Base-by-base conservation (phyloP, 106 monocot genomes). In the Dendrobium huoshanense region DNA sequence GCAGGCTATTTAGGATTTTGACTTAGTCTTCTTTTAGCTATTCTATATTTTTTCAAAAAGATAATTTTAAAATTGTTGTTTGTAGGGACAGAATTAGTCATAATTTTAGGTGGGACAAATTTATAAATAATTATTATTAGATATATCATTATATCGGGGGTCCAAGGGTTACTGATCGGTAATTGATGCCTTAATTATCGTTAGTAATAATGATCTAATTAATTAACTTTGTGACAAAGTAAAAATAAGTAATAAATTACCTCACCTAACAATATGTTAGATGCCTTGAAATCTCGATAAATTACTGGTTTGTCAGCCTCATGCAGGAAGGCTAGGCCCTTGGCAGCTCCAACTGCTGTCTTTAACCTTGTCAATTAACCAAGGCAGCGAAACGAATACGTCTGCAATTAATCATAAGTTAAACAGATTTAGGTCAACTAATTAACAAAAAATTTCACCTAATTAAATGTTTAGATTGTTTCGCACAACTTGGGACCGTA, bases 291-390 rank as follows among this genome's bases (percentile, higher is more conserved):
- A 27, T 27, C 27, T 27, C 0, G 27, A 0, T 27, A 0, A 0
- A 27, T 0, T 0, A 0, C 87, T 0, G 94, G 94, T 29, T 80
- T 89, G 41, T 91, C 87, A 0, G 89, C 89, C 19, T 89, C 86
- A 41, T 94, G 94, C 59, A 94, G 94, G 73, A 94, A 94, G 19
- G 91, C 84, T 6, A 94, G 86, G 13, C 90, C 90, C 75, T 91
- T 93, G 9, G 93, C 93, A 7, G 93, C 93, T 76, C 85, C 93
- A 8, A 91, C 75, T 9, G 93, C 91, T 4, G 91, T 91, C 80
- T 89, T 87, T 73, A 93, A 79, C 81, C 93, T 87, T 41, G 85
- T 83, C 56, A 80, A 82, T n/a, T n/a, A n/a, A n/a, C 93, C 93
- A 94, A 59, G 93, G 85, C 47, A 94, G 67, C 19, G 93, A 55